Percentiles rank a stretch among this genome's conserved stretches.
These are phyloP conservation scores for Albugo laibachii DNA, from an alignment of 352 stramenopile species.

Conservation along the genomic window DNA sequence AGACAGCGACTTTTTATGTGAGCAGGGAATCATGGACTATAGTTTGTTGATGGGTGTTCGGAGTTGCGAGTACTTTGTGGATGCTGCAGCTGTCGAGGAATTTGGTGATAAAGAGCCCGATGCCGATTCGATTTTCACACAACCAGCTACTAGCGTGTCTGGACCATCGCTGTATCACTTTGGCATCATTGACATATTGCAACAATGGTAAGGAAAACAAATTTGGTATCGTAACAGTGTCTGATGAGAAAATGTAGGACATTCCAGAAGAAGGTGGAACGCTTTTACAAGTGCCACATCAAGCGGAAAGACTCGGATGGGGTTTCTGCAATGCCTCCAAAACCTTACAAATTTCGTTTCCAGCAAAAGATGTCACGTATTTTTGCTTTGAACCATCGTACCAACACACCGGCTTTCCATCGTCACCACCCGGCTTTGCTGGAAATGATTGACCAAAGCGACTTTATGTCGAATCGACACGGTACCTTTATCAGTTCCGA, in stretches of 20 bases:
- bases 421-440: slow-evolving; percentile 57
- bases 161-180: slow-evolving; percentile 81
- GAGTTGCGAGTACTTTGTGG: slow-evolving; percentile 77
- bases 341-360: slow-evolving; percentile 83
- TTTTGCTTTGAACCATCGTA: slow-evolving; percentile 48
- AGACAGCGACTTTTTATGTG: slow-evolving; percentile 77
- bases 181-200: slow-evolving; percentile 83
- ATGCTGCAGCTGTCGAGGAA: slow-evolving; percentile 16
- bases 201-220: slow-evolving; percentile 56
- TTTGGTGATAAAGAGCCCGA: slow-evolving; percentile 16
- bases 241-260: slow-evolving; percentile 21
- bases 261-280: slow-evolving; percentile 80
- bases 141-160: slow-evolving; percentile 68
- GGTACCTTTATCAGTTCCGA: slow-evolving; percentile 26
- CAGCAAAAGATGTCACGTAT: slow-evolving; percentile 82
- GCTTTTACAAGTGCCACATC: slow-evolving; percentile 79
- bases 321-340: slow-evolving; percentile 70
- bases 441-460: slow-evolving; percentile 58
- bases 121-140: slow-evolving; percentile 51
- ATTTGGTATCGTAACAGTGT: not conserved
- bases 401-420: slow-evolving; percentile 45
- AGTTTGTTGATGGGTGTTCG: slow-evolving; percentile 81
- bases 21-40: slow-evolving; percentile 85
- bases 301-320: slow-evolving; percentile 77
- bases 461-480: slow-evolving; percentile 32